Evolutionary conservation across 805 yeast species (phyloP), one percentile per base, ranked within the genome.

Genomic region (Jamesozyma hellenica): DNA sequence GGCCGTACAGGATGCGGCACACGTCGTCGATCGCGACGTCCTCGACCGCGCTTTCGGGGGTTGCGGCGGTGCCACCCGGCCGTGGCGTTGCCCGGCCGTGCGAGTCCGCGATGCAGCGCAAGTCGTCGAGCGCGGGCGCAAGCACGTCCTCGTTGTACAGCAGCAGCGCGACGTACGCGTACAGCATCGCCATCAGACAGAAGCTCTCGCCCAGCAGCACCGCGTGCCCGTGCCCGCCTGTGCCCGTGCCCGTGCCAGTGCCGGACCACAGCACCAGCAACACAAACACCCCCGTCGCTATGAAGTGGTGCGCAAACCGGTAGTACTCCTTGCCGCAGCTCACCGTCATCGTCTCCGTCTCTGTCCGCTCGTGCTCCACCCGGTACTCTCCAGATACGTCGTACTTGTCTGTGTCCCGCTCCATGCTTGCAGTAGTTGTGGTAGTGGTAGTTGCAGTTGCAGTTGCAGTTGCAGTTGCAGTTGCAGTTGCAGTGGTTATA

Each of bases 171-270:
- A 82, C 65, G 56, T 88, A 90, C 0, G 71, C 72, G 53, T 75
- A 87, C 14, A 79, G 61, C 86, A 88, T 78, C 10, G 70, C 57
- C 70, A 84, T 75, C 25, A 90, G 61, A 4, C 80, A 68, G 47
- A 74, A 75, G 12, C 84, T 68, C 4, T 96, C 95, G 2, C 83
- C 58, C 1, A 85, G 82, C 28, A 83, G 55, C 2, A 94, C 79
- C 98, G 97, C 92, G 78, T 88, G 82, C 48, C 94, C 69, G 26
- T 90, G 82, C 0, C n/a, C n/a, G n/a, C n/a, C n/a, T n/a, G n/a
- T n/a, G n/a, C n/a, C n/a, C n/a, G n/a, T n/a, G n/a, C n/a, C n/a
- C n/a, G n/a, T 0, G 96, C 96, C 0, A 77, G 53, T 3, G 82
- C 52, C 1, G n/a, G 94, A 75, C 96, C 97, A 90, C 4, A 73